These are phyloP conservation scores for Chrysochromulina tobinii DNA, from an alignment of 78 protist species.

Conservation along the genomic window DNA sequence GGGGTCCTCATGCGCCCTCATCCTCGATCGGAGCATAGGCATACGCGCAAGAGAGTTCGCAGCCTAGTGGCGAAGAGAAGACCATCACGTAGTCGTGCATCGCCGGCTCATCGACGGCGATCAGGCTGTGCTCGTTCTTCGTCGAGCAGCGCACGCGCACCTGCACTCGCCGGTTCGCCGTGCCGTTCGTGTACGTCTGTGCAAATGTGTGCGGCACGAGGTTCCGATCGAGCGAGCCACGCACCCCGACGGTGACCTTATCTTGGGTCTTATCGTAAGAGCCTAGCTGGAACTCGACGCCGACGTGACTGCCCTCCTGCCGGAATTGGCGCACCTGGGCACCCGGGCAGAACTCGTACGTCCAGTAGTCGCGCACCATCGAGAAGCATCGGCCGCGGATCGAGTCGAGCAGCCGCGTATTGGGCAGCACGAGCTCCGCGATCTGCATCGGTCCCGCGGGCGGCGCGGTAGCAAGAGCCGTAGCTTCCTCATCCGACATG, in stretches of 20 bases:
- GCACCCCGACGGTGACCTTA: background rate
- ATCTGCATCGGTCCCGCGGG: background rate
- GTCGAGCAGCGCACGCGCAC: background rate
- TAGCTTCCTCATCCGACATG: too few species aligned
- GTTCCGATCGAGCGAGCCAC: too few species aligned
- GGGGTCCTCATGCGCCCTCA: too few species aligned
- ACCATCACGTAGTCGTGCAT: background rate
- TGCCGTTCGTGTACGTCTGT: background rate
- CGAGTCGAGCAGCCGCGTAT: background rate
- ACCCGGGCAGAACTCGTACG: background rate
- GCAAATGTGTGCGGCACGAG: background rate
- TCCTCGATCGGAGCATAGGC: background rate
- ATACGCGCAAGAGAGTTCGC: background rate
- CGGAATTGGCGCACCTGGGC: background rate
- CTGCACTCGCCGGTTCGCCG: background rate
- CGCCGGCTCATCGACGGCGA: background rate
- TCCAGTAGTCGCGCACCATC: background rate
- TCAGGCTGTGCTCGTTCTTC: background rate
- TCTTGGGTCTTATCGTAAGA: background rate
- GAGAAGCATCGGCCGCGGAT: background rate
- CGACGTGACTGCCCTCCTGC: background rate
- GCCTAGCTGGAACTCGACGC: background rate
- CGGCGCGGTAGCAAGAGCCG: too few species aligned
- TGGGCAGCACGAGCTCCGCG: background rate
- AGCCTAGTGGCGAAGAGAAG: background rate